phyloP scores from a whole-genome alignment of 225 moss, liverwort and hornwort species.

The Straminergon stramineum region DNA sequence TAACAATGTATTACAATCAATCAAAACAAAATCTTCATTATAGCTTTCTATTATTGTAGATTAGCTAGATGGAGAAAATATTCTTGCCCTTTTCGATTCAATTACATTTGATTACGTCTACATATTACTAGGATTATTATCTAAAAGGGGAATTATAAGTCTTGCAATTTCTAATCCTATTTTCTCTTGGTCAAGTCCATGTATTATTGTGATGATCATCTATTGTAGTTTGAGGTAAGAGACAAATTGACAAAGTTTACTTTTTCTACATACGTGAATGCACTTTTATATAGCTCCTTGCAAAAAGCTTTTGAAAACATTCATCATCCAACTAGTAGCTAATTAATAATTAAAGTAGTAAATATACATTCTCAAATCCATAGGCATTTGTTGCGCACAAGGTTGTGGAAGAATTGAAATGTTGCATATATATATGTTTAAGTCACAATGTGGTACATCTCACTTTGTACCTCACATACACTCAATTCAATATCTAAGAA shows the following conservation, averaged over 20 bases:
- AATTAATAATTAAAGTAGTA: not conserved
- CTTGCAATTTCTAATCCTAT: not conserved
- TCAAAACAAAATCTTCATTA: no score
- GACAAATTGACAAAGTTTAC: not conserved
- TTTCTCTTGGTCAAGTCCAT: fast-evolving
- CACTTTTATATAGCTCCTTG: not conserved
- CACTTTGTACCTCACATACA: not conserved
- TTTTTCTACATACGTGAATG: not conserved
- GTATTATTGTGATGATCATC: not conserved
- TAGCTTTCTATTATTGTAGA: no score
- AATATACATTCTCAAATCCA: not conserved
- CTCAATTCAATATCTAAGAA: not conserved
- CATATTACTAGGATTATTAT: not conserved
- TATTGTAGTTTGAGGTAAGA: not conserved
- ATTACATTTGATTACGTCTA: no score
- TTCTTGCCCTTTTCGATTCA: no score
- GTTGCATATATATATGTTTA: not conserved
- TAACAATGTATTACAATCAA: not conserved
- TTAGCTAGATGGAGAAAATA: not conserved
- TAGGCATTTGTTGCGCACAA: not conserved
- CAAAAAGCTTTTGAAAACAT: not conserved
- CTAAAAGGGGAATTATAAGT: no score
- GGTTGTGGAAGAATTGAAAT: not conserved
- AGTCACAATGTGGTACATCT: no score
- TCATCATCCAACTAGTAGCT: not conserved